Conservation (phyloP, 306 rosid species). For the Cucurbita argyrosperma region DNA sequence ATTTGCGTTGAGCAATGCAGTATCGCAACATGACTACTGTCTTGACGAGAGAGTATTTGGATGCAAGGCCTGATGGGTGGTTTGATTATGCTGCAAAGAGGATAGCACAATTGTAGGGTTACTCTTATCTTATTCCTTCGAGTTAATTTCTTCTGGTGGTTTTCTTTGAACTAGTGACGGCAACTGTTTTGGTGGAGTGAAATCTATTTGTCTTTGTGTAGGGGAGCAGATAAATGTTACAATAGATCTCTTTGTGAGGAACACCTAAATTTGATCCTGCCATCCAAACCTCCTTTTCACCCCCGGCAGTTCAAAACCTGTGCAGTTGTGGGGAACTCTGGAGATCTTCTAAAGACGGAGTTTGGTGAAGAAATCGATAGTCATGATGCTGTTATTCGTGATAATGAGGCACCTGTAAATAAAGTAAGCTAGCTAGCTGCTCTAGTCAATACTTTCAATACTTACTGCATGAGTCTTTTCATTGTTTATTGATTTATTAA, state of each 20-base stretch:
- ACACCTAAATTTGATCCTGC: constrained; percentile 66
- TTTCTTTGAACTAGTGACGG: not conserved
- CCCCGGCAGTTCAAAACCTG: constrained; percentile 71
- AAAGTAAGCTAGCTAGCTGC: constrained; percentile 29
- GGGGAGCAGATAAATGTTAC: constrained; percentile 67
- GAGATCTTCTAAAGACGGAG: constrained; percentile 78
- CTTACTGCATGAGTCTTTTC: not conserved
- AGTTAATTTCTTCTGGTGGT: not conserved
- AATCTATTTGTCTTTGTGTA: constrained; percentile 12
- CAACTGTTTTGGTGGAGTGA: not conserved
- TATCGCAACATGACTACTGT: constrained; percentile 96
- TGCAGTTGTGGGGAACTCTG: constrained; percentile 98
- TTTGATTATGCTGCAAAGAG: constrained; percentile 71
- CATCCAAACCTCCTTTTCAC: constrained; percentile 79
- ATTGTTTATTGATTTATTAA: not conserved
- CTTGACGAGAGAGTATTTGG: constrained; percentile 84
- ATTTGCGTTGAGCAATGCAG: constrained; percentile 35
- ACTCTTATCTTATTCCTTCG: not conserved
- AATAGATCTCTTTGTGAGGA: constrained; percentile 81
- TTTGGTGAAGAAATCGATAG: constrained; percentile 82
- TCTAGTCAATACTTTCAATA: not conserved
- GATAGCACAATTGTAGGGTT: constrained; percentile 79
- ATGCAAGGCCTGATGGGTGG: constrained; percentile 86
- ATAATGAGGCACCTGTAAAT: constrained; percentile 96
- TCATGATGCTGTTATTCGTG: constrained; percentile 88